Evolutionary conservation across 805 yeast species (phyloP), one percentile per base, ranked within the genome.

Genomic region (Candida rishiriensis): DNA sequence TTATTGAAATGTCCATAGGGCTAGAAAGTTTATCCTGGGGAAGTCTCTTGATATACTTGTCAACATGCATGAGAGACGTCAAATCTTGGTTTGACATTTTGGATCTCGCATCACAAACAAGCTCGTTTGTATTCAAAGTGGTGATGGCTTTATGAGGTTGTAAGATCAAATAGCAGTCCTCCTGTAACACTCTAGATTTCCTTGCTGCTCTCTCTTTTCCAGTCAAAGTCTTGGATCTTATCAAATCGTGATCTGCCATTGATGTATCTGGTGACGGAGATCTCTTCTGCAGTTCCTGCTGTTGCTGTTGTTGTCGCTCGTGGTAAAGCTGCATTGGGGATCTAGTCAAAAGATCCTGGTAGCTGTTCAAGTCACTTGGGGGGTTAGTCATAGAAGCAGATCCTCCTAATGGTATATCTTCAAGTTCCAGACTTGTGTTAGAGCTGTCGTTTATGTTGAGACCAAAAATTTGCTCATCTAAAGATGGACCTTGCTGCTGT

Each of bases 171-270:
- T 80, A 76, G 50, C 87, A 74, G 46, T 85, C 73, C 53, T 75
- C 76, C 56, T 77, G 71, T 36, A 83, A 62, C 15, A 75, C 81
- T 43, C 88, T 71, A 60, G 76, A 77, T 42, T 85, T 81, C 52
- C 98, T 75, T 13, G 73, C 69, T 42, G 81, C 83, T 47, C 85
- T 80, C 49, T 90, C 96, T 43, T 73, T 74, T 6, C 78, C 68
- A 2, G 85, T 76, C 18, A 88, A 65, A 0, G 95, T 76, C 50
- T 80, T 81, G 44, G 89, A 80, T 54, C 97, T 73, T 59, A 84
- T 78, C 42, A 89, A 63, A 52, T 82, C 90, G 38, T 35, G 34
- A 21, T 8, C 13, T 15, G 78, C 66, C 38, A 75, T 72, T 21
- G 39, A 14, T 18, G 26, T 15, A 11, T 18, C 36, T 10, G 41